phyloP scores from a whole-genome alignment of 495 filamentous ascomycete species.

The Talaromyces liani region DNA sequence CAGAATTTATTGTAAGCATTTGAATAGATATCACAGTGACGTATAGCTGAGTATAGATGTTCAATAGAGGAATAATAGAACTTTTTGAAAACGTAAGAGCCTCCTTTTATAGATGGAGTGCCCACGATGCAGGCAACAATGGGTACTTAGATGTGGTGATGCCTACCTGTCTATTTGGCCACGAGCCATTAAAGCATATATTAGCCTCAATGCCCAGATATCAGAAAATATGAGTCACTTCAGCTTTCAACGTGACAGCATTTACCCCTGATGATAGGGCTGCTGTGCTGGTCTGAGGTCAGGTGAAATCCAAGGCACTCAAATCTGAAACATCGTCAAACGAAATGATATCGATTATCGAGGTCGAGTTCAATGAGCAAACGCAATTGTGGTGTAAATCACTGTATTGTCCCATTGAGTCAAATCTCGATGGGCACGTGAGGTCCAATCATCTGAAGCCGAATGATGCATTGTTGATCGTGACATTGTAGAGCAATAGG shows the following conservation, averaged over 20 bases:
- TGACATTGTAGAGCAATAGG: background rate
- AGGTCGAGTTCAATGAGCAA: background rate
- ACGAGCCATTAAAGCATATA: background rate
- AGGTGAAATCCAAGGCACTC: background rate
- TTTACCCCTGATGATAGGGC: background rate
- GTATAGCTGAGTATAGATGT: background rate
- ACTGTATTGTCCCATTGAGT: background rate
- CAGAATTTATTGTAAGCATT: background rate
- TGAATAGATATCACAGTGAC: background rate
- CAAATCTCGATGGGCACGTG: background rate
- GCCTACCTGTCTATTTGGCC: background rate
- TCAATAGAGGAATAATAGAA: background rate
- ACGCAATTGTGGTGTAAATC: background rate
- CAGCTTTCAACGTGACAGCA: background rate
- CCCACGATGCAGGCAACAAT: background rate
- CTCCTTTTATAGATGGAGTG: background rate
- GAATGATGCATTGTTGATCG: background rate
- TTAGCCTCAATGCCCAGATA: background rate
- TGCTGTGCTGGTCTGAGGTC: too few relatives aligned
- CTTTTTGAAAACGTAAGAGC: background rate
- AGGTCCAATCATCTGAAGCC: background rate
- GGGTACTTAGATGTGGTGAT: background rate
- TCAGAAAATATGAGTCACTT: background rate
- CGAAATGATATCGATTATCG: background rate
- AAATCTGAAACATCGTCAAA: background rate